These are phyloP conservation scores for Acanthamoeba lenticulata DNA, from an alignment of 208 protist species.

Conservation along the genomic window DNA sequence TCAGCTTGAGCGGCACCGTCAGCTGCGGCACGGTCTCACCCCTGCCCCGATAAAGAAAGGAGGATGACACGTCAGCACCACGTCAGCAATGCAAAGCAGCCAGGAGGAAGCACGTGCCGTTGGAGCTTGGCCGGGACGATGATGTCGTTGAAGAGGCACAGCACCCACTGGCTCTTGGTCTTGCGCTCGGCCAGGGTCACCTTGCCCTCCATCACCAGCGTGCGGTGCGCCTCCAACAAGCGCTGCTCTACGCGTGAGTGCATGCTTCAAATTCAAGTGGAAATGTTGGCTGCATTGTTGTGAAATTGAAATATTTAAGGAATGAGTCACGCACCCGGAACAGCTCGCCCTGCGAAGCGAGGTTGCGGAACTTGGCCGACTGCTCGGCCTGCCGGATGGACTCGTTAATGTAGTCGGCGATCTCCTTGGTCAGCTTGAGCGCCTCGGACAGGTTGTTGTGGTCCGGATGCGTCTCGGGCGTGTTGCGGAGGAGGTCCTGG, in stretches of 20 bases:
- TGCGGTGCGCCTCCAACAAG: constrained; percentile 15
- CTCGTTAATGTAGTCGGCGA: constrained; percentile 50
- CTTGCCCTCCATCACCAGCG: constrained; percentile 27
- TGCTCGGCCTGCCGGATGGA: constrained; percentile 8
- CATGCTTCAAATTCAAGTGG: not conserved
- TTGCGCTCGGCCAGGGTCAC: not conserved
- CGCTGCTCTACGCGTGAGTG: not conserved
- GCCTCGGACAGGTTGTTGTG: not conserved
- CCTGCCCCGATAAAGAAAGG: not conserved
- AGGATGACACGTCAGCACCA: not conserved
- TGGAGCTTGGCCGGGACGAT: constrained; percentile 17
- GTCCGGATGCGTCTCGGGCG: constrained; percentile 15
- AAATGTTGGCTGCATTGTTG: too few relatives aligned
- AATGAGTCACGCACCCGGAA: not conserved
- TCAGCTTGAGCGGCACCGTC: not conserved
- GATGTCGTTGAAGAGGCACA: constrained; percentile 41
- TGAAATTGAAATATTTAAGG: too few relatives aligned
- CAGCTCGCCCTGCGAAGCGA: not conserved
- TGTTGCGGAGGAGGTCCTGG: constrained; percentile 48
- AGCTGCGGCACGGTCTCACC: not conserved
- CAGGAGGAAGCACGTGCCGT: not conserved
- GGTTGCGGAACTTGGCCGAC: constrained; percentile 12
- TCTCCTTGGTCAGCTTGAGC: not conserved
- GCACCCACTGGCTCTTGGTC: constrained; percentile 13
- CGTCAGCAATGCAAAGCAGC: not conserved